Percentiles rank a stretch among this genome's conserved stretches.
Conservation (phyloP, 306 rosid genomes). For the Herpetospermum pedunculosum region DNA sequence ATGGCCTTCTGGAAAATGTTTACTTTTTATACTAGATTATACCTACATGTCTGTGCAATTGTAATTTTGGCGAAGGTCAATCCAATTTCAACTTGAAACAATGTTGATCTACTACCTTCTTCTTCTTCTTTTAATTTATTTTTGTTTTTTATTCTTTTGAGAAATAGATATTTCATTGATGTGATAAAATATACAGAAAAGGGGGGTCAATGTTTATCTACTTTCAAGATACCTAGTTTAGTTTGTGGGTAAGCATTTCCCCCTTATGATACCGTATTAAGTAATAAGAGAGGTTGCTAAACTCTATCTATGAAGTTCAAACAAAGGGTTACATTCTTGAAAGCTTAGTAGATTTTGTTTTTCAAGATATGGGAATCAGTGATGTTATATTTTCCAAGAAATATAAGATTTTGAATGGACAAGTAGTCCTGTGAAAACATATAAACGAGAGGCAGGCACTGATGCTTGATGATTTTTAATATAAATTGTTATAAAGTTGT, state of each 20-base stretch:
- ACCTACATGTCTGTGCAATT: neutral
- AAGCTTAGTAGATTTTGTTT: neutral
- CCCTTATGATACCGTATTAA: neutral
- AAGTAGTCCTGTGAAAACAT: neutral
- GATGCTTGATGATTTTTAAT: neutral
- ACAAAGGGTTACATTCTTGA: neutral
- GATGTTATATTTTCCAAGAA: neutral
- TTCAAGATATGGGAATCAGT: neutral
- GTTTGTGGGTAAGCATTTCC: neutral
- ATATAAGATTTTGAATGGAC: neutral
- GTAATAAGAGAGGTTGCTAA: neutral
- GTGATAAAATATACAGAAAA: neutral
- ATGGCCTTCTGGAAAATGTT: neutral
- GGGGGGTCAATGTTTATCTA: neutral
- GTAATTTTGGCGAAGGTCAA: neutral
- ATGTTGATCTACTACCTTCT: neutral
- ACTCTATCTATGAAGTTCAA: neutral
- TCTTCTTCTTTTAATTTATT: neutral
- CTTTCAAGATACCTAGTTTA: neutral
- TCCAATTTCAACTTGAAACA: neutral
- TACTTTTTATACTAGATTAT: neutral
- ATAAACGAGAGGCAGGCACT: neutral
- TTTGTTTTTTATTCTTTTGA: neutral
- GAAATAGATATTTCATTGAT: neutral
- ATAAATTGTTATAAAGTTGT: neutral